A percentile compares a stretch with the other conserved stretches of the same genome.
Evolutionary conservation across 2,329 filamentous ascomycete species (phyloP).

Genomic region (Exophiala viscosa): DNA sequence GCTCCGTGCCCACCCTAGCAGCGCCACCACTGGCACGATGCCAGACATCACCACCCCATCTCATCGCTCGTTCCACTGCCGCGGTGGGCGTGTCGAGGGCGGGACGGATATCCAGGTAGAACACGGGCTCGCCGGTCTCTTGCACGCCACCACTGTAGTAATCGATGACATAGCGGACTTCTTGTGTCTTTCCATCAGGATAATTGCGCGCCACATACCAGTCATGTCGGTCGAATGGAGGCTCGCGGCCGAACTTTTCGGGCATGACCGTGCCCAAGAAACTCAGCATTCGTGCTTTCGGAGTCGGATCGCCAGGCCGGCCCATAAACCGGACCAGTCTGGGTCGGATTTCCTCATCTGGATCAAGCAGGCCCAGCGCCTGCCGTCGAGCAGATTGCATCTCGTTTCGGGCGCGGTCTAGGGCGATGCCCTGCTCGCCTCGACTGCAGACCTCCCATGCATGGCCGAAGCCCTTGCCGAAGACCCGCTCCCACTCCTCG

Average conservation of each 20-base stretch:
- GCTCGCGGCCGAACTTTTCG: conserved; percentile 71
- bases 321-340: conserved; percentile 84
- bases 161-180: conserved; percentile 93
- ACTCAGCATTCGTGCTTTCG: conserved; percentile 82
- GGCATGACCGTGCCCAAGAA: conserved; percentile 77
- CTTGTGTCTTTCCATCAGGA: conserved; percentile 62
- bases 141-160: conserved; percentile 86
- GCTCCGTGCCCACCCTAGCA: conserved; percentile 43
- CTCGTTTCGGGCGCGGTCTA: conserved; percentile 49
- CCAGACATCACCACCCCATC: conserved; percentile 94
- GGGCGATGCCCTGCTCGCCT: conserved; percentile 64
- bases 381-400: conserved; percentile 38
- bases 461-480: conserved; percentile 65
- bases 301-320: conserved; percentile 81
- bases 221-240: conserved; percentile 94
- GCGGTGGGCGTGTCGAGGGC: conserved; percentile 77
- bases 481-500: conserved; percentile 85
- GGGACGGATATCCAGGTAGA: conserved; percentile 90
- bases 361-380: conserved; percentile 22
- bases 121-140: conserved; percentile 83
- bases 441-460: conserved; percentile 71
- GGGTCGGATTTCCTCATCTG: conserved; percentile 51
- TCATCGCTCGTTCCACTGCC: conserved; percentile 74
- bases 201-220: conserved; percentile 82
- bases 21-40: conserved; percentile 77